phyloP scores from a whole-genome alignment of 192 early-diverging fungal species.

The Entomortierella beljakovae region DNA sequence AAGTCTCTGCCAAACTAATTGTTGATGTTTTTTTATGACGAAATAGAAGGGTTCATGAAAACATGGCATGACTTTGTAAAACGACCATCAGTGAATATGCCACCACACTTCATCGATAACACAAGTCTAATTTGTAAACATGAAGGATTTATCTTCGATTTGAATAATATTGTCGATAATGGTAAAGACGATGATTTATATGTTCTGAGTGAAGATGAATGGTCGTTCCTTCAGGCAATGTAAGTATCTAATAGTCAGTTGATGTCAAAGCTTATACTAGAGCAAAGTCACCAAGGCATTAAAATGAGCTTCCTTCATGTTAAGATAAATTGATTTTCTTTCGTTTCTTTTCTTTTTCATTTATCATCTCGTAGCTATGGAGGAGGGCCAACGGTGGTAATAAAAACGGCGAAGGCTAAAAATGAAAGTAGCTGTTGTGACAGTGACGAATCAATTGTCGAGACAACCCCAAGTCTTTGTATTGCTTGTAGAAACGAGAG shows the following conservation, averaged over 20 bases:
- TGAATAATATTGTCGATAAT: slow-evolving; percentile 6
- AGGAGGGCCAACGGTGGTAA: slow-evolving; percentile 12
- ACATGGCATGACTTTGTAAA: slow-evolving; percentile 30
- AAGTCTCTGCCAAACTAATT: neutral
- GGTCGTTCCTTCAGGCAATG: slow-evolving; percentile 18
- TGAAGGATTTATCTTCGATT: slow-evolving; percentile 20
- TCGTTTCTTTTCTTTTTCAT: too few species aligned
- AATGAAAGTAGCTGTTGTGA: neutral
- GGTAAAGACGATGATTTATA: slow-evolving; percentile 5
- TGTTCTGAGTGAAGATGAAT: slow-evolving; percentile 21
- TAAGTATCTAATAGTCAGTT: too few species aligned
- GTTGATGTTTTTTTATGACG: neutral
- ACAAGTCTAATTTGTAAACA: slow-evolving; percentile 23
- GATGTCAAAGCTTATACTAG: too few species aligned
- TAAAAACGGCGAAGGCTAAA: neutral
- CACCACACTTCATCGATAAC: slow-evolving; percentile 18
- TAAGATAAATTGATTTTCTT: too few species aligned
- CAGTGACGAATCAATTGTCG: neutral
- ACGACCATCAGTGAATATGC: slow-evolving; percentile 10
- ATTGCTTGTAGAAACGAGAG: slow-evolving; percentile 21
- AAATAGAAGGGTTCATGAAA: slow-evolving; percentile 21
- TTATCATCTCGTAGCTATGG: slow-evolving; percentile 28
- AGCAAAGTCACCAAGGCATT: too few species aligned
- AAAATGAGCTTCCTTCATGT: neutral
- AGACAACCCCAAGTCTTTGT: neutral